Percentiles rank a stretch among this genome's conserved stretches.
phyloP scores from a whole-genome alignment of 305 asterid species.

The Fraxinus sp. region DNA sequence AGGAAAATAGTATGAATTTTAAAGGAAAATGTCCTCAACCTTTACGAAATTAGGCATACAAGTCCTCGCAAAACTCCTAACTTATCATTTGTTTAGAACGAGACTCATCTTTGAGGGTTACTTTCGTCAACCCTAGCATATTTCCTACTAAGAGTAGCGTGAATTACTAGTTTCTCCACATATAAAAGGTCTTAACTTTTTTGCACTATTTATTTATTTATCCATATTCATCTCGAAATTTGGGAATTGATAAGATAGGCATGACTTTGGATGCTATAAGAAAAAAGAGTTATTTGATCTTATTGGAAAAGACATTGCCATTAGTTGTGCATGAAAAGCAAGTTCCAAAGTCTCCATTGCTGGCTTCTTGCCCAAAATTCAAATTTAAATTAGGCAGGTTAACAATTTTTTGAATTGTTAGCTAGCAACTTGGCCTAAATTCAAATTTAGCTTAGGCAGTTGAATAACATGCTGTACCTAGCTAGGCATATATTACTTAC shows the following conservation, averaged over 20 bases:
- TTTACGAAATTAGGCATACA: neutral
- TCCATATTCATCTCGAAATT: neutral
- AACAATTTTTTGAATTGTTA: neutral
- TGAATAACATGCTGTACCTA: neutral
- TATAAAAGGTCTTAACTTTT: neutral
- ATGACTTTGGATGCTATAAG: neutral
- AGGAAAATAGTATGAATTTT: neutral
- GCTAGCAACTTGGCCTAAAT: neutral
- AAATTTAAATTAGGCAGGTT: neutral
- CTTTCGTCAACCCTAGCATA: neutral
- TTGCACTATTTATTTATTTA: neutral
- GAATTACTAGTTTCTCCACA: neutral
- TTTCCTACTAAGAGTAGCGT: neutral
- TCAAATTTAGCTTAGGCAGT: neutral
- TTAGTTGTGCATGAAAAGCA: neutral
- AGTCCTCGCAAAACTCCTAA: neutral
- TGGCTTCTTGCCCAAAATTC: neutral
- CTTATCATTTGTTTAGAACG: neutral
- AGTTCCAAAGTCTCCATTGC: neutral
- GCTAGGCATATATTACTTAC: neutral
- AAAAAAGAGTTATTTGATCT: neutral
- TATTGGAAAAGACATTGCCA: neutral
- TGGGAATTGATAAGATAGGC: neutral
- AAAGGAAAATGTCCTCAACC: neutral
- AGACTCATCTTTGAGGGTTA: neutral